phyloP scores from a whole-genome alignment of 2,329 filamentous ascomycete genomes.

The Periconia sp. region DNA sequence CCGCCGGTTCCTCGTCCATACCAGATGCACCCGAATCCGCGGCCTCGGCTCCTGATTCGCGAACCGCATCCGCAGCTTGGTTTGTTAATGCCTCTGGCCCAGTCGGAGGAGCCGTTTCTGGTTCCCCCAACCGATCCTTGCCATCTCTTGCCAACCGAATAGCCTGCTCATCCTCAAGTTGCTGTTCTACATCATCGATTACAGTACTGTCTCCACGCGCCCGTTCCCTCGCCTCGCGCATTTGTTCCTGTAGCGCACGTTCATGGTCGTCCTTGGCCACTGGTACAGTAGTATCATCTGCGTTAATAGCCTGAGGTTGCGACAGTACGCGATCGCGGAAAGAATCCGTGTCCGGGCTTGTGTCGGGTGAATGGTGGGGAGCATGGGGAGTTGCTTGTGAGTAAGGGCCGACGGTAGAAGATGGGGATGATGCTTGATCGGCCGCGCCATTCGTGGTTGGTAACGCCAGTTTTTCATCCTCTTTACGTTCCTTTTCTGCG shows the following conservation, averaged over 20 bases:
- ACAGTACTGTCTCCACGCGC: conserved; percentile 48
- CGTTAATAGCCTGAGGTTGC: conserved; percentile 31
- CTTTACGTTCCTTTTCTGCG: conserved; percentile 41
- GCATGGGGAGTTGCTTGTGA: conserved; percentile 73
- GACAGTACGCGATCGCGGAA: conserved; percentile 41
- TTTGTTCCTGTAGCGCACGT: conserved; percentile 52
- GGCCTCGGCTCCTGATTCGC: conserved; percentile 7
- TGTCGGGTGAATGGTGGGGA: conserved; percentile 70
- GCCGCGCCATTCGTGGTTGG: conserved; percentile 22
- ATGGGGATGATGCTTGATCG: conserved; percentile 52
- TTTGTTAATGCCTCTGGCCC: conserved; percentile 26
- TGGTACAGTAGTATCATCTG: conserved; percentile 40
- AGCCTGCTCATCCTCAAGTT: conserved; percentile 56
- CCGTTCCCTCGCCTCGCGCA: conserved; percentile 47
- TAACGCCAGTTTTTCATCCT: conserved; percentile 37
- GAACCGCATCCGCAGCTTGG: conserved; percentile 22
- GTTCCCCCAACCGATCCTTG: conserved; percentile 27
- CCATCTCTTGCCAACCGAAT: conserved; percentile 40
- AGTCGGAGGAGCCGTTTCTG: conserved; percentile 9
- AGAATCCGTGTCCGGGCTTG: conserved; percentile 68
- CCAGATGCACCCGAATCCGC: conserved; percentile 3
- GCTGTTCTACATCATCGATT: conserved; percentile 62
- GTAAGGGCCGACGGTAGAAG: conserved; percentile 68
- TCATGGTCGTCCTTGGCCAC: conserved; percentile 58
- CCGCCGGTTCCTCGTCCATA: conserved; percentile 22